Percentiles rank a stretch among this genome's conserved stretches.
phyloP scores from a whole-genome alignment of 108 stramenopile species.

The Conticribra weissflogii region DNA sequence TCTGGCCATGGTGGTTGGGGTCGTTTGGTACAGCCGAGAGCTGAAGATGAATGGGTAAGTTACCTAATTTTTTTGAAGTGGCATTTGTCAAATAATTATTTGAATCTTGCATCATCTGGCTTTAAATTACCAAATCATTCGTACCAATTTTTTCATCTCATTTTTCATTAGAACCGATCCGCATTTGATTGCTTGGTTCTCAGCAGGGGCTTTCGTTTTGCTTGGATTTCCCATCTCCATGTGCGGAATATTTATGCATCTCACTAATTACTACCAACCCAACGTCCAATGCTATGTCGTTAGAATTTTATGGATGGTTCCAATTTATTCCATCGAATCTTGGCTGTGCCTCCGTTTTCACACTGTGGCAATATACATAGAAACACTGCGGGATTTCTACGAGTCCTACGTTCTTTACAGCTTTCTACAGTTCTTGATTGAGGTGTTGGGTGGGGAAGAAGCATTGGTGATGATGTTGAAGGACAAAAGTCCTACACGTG shows the following conservation, averaged over 20 bases:
- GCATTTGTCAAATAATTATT: no score
- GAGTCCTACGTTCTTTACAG: constrained; percentile 94
- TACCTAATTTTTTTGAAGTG: constrained; percentile 19
- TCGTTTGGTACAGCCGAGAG: constrained; percentile 84
- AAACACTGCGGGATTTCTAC: constrained; percentile 72
- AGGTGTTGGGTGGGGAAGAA: constrained; percentile 91
- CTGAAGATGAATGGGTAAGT: constrained; percentile 71
- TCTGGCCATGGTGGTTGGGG: constrained; percentile 55
- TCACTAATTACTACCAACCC: constrained; percentile 92
- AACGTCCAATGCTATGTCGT: constrained; percentile 86
- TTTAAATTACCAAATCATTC: no score
- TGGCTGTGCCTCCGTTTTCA: constrained; percentile 91
- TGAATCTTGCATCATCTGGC: no score
- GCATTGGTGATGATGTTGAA: constrained; percentile 83
- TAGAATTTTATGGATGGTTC: constrained; percentile 93
- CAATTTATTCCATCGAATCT: constrained; percentile 90
- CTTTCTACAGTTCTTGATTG: constrained; percentile 93
- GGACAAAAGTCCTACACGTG: constrained; percentile 87
- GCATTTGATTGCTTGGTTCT: constrained; percentile 90
- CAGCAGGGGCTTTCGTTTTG: constrained; percentile 88
- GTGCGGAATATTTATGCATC: constrained; percentile 82
- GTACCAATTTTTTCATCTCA: no score
- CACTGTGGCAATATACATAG: constrained; percentile 81
- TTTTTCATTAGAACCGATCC: constrained; percentile 57
- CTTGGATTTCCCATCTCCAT: constrained; percentile 90